A percentile compares a stretch with the other conserved stretches of the same genome.
Evolutionary conservation across 1,284 basidiomycete species (phyloP).

Genomic region (Naganishia sp.): DNA sequence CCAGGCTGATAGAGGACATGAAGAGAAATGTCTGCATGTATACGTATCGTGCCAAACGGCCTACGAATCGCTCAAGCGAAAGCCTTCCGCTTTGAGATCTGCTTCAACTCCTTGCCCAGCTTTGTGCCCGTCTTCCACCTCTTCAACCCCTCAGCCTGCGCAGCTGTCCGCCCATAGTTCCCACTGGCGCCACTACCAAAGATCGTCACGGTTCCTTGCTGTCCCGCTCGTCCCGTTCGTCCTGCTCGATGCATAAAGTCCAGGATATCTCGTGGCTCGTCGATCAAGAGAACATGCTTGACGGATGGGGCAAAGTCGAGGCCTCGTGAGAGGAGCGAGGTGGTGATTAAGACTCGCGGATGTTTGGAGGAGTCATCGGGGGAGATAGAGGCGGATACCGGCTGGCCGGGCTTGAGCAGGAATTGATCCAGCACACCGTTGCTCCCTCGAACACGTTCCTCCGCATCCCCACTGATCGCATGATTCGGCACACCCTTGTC

Average conservation of each 20-base stretch:
- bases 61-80: not conserved
- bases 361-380: conserved; percentile 32
- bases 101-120: conserved; percentile 38
- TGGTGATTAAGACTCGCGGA: conserved; percentile 78
- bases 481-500: conserved; percentile 66
- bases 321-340: conserved; percentile 85
- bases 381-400: conserved; percentile 1
- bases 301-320: conserved; percentile 78
- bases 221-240: conserved; percentile 63
- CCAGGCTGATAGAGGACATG: too few relatives aligned
- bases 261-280: conserved; percentile 79
- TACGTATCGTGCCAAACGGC: too few relatives aligned
- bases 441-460: conserved; percentile 63
- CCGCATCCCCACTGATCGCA: conserved; percentile 63
- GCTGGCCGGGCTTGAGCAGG: conserved; percentile 53
- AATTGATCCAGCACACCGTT: conserved; percentile 72
- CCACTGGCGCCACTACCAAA: conserved; percentile 47
- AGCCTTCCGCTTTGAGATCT: conserved; percentile 35
- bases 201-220: conserved; percentile 62
- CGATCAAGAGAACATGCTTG: conserved; percentile 76
- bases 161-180: conserved; percentile 32
- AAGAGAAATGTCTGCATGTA: too few relatives aligned
- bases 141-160: conserved; percentile 23
- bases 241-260: conserved; percentile 89
- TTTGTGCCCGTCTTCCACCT: conserved; percentile 29